These are phyloP conservation scores for Leptographium radiaticola DNA, from an alignment of 2,329 filamentous ascomycete species.

Conservation along the genomic window DNA sequence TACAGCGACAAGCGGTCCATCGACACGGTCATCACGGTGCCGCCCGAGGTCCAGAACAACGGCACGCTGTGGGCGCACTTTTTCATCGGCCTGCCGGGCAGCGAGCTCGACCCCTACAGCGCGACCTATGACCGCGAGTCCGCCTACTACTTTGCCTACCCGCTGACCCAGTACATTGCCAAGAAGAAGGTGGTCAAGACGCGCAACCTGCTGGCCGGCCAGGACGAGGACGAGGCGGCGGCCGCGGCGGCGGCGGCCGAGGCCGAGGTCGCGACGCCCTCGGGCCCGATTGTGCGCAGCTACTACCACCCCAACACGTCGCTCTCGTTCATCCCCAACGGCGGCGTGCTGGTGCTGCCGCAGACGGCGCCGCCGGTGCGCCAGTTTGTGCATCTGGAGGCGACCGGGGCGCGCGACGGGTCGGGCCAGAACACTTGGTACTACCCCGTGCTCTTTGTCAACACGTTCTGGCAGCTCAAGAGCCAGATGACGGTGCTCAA, in stretches of 20 bases:
- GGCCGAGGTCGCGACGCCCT: conserved; percentile 29
- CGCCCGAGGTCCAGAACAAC: conserved; percentile 72
- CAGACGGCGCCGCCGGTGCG: conserved; percentile 59
- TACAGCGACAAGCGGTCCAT: conserved; percentile 66
- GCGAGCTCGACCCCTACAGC: conserved; percentile 60
- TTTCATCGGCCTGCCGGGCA: conserved; percentile 67
- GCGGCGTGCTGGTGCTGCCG: conserved; percentile 55
- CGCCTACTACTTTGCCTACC: conserved; percentile 73
- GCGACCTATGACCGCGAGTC: conserved; percentile 58
- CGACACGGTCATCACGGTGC: conserved; percentile 66
- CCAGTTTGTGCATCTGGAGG: conserved; percentile 68
- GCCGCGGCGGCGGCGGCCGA: conserved; percentile 38
- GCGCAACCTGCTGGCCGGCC: conserved; percentile 64
- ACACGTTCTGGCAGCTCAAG: conserved; percentile 94
- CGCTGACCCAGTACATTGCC: conserved; percentile 76
- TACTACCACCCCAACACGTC: conserved; percentile 96
- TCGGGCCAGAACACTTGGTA: conserved; percentile 90
- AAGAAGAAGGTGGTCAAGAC: conserved; percentile 87
- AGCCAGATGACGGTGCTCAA: conserved; percentile 87
- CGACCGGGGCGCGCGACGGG: conserved; percentile 67
- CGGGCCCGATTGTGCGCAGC: conserved; percentile 60
- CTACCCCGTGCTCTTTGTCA: conserved; percentile 76
- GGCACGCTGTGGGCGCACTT: conserved; percentile 93
- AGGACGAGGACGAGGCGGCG: conserved; percentile 29
- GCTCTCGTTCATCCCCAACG: conserved; percentile 71